phyloP scores from a whole-genome alignment of 2,329 filamentous ascomycete genomes.

The Aspergillus pseudoviridinutans region DNA sequence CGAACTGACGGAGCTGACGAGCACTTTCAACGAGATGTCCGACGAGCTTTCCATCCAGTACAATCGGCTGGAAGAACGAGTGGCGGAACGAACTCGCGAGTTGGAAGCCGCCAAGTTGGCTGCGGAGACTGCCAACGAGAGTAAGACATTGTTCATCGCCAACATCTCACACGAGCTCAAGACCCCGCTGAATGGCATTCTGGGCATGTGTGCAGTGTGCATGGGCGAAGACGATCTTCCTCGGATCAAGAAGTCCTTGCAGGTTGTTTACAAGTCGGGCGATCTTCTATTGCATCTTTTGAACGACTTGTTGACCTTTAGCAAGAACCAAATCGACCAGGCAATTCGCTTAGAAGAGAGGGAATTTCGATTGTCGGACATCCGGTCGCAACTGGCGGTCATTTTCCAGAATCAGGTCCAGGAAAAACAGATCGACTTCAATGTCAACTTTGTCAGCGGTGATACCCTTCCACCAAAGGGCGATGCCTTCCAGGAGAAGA shows the following conservation, averaged over 20 bases:
- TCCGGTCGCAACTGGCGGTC: constrained; percentile 74
- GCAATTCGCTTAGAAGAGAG: constrained; percentile 76
- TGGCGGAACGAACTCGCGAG: constrained; percentile 75
- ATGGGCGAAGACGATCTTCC: constrained; percentile 83
- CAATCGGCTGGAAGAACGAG: constrained; percentile 75
- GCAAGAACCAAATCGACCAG: constrained; percentile 90
- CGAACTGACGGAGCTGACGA: constrained; percentile 76
- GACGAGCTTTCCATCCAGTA: constrained; percentile 88
- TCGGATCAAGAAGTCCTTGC: constrained; percentile 76
- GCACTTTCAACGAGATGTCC: constrained; percentile 90
- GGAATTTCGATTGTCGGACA: constrained; percentile 80
- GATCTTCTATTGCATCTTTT: constrained; percentile 81
- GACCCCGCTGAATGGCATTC: constrained; percentile 85
- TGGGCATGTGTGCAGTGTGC: constrained; percentile 88
- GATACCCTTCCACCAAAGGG: constrained; percentile 32
- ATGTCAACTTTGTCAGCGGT: constrained; percentile 63
- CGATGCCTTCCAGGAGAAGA: constrained; percentile 15
- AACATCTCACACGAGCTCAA: constrained; percentile 81
- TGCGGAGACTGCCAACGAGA: constrained; percentile 91
- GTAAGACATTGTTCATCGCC: constrained; percentile 94
- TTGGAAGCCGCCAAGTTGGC: constrained; percentile 87
- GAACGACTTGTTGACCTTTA: constrained; percentile 87
- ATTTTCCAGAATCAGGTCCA: constrained; percentile 89
- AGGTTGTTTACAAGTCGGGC: constrained; percentile 83
- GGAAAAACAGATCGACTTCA: constrained; percentile 71